Evolutionary conservation across 1,284 basidiomycete genomes (phyloP), one percentile per base, ranked within the genome.

Genomic region (Phylloporus gajari): DNA sequence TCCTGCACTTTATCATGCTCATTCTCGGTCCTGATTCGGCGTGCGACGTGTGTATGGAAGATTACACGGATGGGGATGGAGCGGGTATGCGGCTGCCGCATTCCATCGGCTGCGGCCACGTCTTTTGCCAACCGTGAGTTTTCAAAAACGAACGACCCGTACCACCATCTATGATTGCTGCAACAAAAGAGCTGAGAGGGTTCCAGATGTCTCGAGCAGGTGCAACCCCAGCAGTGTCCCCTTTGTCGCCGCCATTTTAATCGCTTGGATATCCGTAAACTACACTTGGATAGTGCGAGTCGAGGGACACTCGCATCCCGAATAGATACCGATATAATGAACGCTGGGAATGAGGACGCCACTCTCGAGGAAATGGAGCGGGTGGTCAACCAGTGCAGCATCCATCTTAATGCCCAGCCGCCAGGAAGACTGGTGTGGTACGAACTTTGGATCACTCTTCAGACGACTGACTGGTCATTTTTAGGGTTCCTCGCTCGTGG

Each of bases 11-110:
- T 5, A 48, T 23, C 63, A 75, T 75, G 75, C 71, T 75, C 15
- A 59, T 69, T 25, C 42, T 75, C 58, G 4, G 32, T 58, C 62
- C 67, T 6, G 60, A 75, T 77, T 25, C 75, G 46, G 62, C 58
- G 25, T 75, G 74, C 48, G 75, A 77, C 40, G n/a, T 75, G 4
- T 75, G 70, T 35, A 69, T 67, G 61, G 75, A 75, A 42, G 68
- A 0, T 27, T 77, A 61, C 12, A 60, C 32, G 63, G n/a, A n/a
- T n/a, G n/a, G n/a, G n/a, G 71, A 68, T 38, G 73, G 8, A 23
- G 56, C 32, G 42, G 40, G 56, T 7, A 44, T 61, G 3, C 75
- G 46, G 62, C 58, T 32, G 65, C 75, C 75, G 6, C 60, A 74
- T 48, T 63, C 62, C 61, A 73, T 77, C 58, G 9, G 56, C 2